phyloP scores from a whole-genome alignment of 2,329 filamentous ascomycete genomes.

The Penicillium polonicum region DNA sequence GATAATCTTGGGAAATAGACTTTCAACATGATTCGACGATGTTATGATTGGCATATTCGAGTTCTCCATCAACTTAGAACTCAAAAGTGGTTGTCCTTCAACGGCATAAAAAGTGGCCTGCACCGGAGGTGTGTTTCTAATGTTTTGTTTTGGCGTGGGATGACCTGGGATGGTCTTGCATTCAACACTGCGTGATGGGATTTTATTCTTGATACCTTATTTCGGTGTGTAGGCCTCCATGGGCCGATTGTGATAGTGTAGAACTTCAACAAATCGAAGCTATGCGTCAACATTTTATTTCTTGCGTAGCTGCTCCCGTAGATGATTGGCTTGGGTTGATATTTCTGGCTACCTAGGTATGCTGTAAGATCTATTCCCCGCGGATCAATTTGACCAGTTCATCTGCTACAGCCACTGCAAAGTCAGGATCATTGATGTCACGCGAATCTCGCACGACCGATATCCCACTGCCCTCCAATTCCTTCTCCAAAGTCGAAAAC shows the following conservation, averaged over 20 bases:
- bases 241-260: slow-evolving; percentile 16
- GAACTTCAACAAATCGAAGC: slow-evolving; percentile 13
- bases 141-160: slow-evolving; percentile 33
- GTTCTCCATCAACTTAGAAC: slow-evolving; percentile 43
- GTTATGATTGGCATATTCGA: slow-evolving; percentile 56
- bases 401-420: slow-evolving; percentile 30
- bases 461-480: slow-evolving; percentile 52
- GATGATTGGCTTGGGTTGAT: neutral
- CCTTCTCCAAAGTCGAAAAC: slow-evolving; percentile 49
- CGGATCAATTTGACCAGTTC: slow-evolving; percentile 22
- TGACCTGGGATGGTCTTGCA: slow-evolving; percentile 38
- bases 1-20: slow-evolving; percentile 39
- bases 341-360: neutral
- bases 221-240: slow-evolving; percentile 16
- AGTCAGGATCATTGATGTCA: slow-evolving; percentile 33
- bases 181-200: slow-evolving; percentile 37
- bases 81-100: slow-evolving; percentile 60
- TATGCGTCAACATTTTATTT: slow-evolving; percentile 8
- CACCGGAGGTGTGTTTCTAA: slow-evolving; percentile 31
- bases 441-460: slow-evolving; percentile 49
- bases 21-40: slow-evolving; percentile 61
- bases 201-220: slow-evolving; percentile 27
- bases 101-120: slow-evolving; percentile 53
- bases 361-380: neutral
- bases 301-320: neutral